Evolutionary conservation across 805 yeast genomes (phyloP), one percentile per base, ranked within the genome.

Genomic region (Candida ipomoeae): DNA sequence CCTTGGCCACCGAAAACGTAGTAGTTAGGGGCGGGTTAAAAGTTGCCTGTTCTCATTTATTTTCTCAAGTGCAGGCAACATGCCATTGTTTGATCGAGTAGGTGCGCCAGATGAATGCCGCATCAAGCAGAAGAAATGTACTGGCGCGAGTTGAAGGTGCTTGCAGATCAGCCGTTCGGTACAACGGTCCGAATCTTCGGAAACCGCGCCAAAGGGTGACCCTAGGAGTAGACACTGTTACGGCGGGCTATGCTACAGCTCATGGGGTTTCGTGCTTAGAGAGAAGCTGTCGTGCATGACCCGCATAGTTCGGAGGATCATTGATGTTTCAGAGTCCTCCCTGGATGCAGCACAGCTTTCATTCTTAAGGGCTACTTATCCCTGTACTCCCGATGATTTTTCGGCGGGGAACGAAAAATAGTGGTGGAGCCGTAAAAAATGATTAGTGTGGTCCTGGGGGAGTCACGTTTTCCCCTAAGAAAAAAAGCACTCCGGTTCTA

Each of bases 91-190:
- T 23, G 43, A 26, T 29, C 29, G 34, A 29, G 43, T 26, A 29
- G 43, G 34, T 40, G 43, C 43, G 43, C 20, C 43, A 40, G n/a
- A 15, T 40, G 23, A 23, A 40, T 23, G 34, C 43, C 41, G 41
- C 32, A 21, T 39, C 43, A 40, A 40, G 43, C 43, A 15, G 34
- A 29, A 40, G 21, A 40, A 40, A 17, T 39, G 32, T 39, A 39
- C 17, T 14, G 41, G 31, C 32, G 41, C 41, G 41, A 23, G 41
- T 23, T 39, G 41, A 21, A 13, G 41, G 31, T n/a, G 29, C 32
- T 39, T 39, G 41, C 41, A 39, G 41, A 20, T 39, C 32, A 39
- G 41, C 41, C 41, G 41, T 39, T 39, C 31, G 41, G 32, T 23
- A 15, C 41, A 39, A 39, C 31, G 32, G 32, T 23, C 41, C 32